Evolutionary conservation across 2,329 filamentous ascomycete species (phyloP).

Genomic region (Pseudogymnoascus sp.): DNA sequence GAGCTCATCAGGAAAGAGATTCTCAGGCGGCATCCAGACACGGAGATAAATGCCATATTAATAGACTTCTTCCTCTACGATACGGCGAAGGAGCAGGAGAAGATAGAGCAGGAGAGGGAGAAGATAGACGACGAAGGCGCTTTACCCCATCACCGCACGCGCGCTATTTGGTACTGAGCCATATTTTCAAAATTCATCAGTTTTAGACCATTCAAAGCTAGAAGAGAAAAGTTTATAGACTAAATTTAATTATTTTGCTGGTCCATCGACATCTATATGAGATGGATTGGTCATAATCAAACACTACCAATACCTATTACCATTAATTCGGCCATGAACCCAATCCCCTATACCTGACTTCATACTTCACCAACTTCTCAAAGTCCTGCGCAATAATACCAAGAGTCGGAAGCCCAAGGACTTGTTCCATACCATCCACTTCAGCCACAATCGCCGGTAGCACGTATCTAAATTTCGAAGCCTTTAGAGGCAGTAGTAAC

Average conservation of each 20-base stretch:
- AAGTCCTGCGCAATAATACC: conserved; percentile 11
- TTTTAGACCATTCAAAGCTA: neutral
- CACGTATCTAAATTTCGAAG: conserved; percentile 17
- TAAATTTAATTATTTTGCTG: conserved; percentile 5
- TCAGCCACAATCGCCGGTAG: conserved; percentile 22
- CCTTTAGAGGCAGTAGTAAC: conserved; percentile 12
- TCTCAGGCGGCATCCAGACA: conserved; percentile 59
- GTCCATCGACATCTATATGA: neutral
- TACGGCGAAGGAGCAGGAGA: conserved; percentile 78
- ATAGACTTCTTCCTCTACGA: conserved; percentile 98
- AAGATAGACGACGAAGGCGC: conserved; percentile 22
- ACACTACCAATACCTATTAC: neutral
- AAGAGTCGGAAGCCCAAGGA: conserved; percentile 24
- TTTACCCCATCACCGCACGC: conserved; percentile 78
- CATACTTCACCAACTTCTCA: conserved; percentile 10
- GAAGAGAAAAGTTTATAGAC: conserved; percentile 5
- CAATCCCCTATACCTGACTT: conserved; percentile 25
- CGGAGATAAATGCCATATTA: conserved; percentile 74
- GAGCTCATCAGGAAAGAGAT: conserved; percentile 84
- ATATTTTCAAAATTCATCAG: neutral
- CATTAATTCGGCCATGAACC: conserved; percentile 9
- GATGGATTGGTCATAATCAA: neutral
- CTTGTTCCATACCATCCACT: conserved; percentile 12
- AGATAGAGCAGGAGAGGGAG: conserved; percentile 43
- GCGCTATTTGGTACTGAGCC: conserved; percentile 83